Conservation (phyloP, 2,329 filamentous ascomycete species). For the Colletotrichum lindemuthianum region DNA sequence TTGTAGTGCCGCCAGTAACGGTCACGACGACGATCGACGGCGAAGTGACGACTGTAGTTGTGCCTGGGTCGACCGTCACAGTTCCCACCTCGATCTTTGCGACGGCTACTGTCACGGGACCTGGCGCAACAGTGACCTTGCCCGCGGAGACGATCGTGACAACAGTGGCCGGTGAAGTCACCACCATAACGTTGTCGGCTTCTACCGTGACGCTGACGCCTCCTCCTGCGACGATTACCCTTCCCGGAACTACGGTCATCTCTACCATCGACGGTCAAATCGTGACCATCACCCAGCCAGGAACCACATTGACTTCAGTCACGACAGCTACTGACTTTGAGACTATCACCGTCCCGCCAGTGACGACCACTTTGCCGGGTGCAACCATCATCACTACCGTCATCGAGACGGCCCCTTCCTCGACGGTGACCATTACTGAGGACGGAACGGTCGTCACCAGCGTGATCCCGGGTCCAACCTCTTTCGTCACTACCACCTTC, state of each 20-base stretch:
- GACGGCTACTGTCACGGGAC: slow-evolving; percentile 43
- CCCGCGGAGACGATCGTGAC: slow-evolving; percentile 44
- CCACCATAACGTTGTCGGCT: slow-evolving; percentile 27
- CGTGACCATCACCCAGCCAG: slow-evolving; percentile 27
- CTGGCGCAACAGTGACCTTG: slow-evolving; percentile 43
- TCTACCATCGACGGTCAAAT: slow-evolving; percentile 40
- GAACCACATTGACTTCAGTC: slow-evolving; percentile 24
- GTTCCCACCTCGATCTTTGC: slow-evolving; percentile 36
- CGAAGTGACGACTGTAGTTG: slow-evolving; percentile 5
- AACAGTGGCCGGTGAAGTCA: slow-evolving; percentile 39
- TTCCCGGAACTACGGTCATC: slow-evolving; percentile 35
- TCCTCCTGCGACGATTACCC: slow-evolving; percentile 19
- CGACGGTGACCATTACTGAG: slow-evolving; percentile 46
- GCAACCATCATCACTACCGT: slow-evolving; percentile 47
- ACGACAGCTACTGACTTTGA: slow-evolving; percentile 15
- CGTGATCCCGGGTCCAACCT: slow-evolving; percentile 39
- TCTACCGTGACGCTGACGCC: slow-evolving; percentile 4
- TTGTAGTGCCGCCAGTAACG: background rate
- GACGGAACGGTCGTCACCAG: slow-evolving; percentile 44
- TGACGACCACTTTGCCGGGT: slow-evolving; percentile 40
- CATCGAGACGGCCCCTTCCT: slow-evolving; percentile 41
- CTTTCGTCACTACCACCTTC: slow-evolving; percentile 35
- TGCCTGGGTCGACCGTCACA: slow-evolving; percentile 31
- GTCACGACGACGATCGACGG: slow-evolving; percentile 42
- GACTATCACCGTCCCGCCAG: slow-evolving; percentile 36